These are phyloP conservation scores for Pichia sp. DNA, from an alignment of 1,139 yeast species.

Conservation along the genomic window DNA sequence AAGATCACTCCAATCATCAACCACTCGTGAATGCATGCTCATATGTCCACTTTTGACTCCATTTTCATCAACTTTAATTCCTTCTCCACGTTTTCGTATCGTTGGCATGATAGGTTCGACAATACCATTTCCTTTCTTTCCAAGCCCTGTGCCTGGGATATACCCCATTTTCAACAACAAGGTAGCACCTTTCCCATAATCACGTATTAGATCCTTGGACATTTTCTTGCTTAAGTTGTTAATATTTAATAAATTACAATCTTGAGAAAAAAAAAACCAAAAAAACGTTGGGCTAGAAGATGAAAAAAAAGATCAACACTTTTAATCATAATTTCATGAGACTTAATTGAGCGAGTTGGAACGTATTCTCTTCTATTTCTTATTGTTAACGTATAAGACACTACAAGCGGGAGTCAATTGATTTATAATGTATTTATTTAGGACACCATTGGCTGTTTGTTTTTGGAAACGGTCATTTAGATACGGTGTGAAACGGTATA, in stretches of 20 bases:
- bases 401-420: too few species aligned
- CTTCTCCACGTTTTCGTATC: slow-evolving; percentile 59
- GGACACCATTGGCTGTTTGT: too few species aligned
- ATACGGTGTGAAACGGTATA: neutral
- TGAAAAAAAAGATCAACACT: too few species aligned
- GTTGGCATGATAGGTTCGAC: slow-evolving; percentile 70
- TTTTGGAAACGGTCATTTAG: neutral
- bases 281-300: too few species aligned
- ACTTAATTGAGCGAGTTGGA: too few species aligned
- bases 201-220: slow-evolving; percentile 10
- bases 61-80: slow-evolving; percentile 54
- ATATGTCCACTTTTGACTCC: slow-evolving; percentile 16
- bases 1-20: slow-evolving; percentile 12
- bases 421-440: too few species aligned
- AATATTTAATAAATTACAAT: too few species aligned
- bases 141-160: slow-evolving; percentile 75
- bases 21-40: slow-evolving; percentile 12
- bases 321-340: too few species aligned
- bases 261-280: too few species aligned
- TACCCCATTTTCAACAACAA: slow-evolving; percentile 85
- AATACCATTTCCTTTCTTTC: slow-evolving; percentile 65
- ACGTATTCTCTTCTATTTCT: too few species aligned
- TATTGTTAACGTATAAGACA: too few species aligned
- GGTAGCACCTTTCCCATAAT: slow-evolving; percentile 83
- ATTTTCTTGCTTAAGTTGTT: too few species aligned